phyloP scores from a whole-genome alignment of 352 stramenopile species.

The Globisporangium paroecandrum region DNA sequence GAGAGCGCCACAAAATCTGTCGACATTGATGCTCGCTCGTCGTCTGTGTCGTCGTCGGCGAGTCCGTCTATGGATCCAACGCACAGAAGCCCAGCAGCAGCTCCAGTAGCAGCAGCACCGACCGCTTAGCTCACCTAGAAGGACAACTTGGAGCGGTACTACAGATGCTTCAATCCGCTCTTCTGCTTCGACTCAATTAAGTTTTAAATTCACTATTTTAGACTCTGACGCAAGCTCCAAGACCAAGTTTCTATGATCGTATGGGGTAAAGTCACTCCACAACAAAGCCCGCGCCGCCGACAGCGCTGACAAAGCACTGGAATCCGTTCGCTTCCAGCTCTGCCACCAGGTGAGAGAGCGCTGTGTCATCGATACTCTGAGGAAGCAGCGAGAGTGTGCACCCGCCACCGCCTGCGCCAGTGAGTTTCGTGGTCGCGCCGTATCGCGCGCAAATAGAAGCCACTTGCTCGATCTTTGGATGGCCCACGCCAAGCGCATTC shows the following conservation, averaged over 20 bases:
- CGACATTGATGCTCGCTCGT: not conserved
- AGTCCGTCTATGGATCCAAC: not conserved
- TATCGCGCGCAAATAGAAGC: conserved; percentile 44
- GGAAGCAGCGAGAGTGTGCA: conserved; percentile 87
- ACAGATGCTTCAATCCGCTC: not conserved
- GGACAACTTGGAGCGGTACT: not conserved
- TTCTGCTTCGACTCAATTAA: not conserved
- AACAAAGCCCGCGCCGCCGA: conserved; percentile 50
- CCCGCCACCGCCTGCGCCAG: conserved; percentile 83
- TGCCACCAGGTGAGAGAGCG: conserved; percentile 40
- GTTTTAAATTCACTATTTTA: conserved; percentile 18
- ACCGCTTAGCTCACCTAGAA: conserved; percentile 8
- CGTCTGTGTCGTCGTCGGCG: conserved; percentile 6
- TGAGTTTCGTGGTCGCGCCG: conserved; percentile 86
- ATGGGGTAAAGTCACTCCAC: conserved; percentile 1
- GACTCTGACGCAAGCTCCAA: not conserved
- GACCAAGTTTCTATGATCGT: not conserved
- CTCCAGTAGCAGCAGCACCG: not conserved
- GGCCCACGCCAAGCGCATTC: conserved; percentile 76
- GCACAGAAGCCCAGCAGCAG: not conserved
- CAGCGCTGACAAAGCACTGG: conserved; percentile 52
- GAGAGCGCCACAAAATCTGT: conserved; percentile 3
- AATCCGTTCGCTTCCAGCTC: conserved; percentile 49
- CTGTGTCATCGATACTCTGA: conserved; percentile 29
- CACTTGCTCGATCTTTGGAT: conserved; percentile 81